These are phyloP conservation scores for Russula earlei DNA, from an alignment of 768 basidiomycete genomes.

Conservation along the genomic window DNA sequence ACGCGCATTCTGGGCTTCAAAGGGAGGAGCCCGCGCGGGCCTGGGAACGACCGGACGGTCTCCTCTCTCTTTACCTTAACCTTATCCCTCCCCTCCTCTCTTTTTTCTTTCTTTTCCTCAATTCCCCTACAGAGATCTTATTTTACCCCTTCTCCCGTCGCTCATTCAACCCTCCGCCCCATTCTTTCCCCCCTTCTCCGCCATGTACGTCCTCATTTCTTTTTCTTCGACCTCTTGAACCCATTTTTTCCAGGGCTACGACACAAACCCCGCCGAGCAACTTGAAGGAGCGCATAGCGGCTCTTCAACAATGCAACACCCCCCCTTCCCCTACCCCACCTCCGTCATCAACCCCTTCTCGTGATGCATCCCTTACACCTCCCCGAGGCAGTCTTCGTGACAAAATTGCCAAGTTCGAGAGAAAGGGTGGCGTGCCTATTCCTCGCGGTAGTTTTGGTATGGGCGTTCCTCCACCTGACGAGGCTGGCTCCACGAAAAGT, in stretches of 20 bases:
- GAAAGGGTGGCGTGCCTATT: slow-evolving; percentile 63
- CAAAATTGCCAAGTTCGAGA: slow-evolving; percentile 75
- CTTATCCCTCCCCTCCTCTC: not conserved
- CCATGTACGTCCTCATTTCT: slow-evolving; percentile 10
- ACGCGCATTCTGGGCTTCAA: slow-evolving; percentile 53
- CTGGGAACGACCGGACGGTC: not conserved
- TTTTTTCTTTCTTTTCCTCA: slow-evolving; percentile 3
- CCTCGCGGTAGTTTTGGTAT: slow-evolving; percentile 69
- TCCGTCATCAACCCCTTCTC: slow-evolving; percentile 23
- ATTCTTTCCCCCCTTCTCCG: not conserved
- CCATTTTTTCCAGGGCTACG: slow-evolving; percentile 8
- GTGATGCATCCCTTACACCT: slow-evolving; percentile 20
- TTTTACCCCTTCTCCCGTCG: not conserved
- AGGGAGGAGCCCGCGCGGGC: slow-evolving; percentile 24
- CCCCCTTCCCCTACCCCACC: slow-evolving; percentile 27
- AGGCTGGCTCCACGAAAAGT: slow-evolving; percentile 38
- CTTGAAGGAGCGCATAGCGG: slow-evolving; percentile 78
- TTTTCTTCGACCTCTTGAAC: not conserved
- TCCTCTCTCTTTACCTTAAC: not conserved
- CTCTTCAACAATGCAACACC: slow-evolving; percentile 52
- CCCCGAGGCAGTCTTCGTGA: slow-evolving; percentile 36
- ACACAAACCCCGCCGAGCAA: slow-evolving; percentile 32
- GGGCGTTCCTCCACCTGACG: slow-evolving; percentile 48
- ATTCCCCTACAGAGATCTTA: not conserved
- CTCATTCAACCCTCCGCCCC: slow-evolving; percentile 7